These are phyloP conservation scores for Vickermania ingenoplastis DNA, from an alignment of 208 protist species.

Conservation along the genomic window DNA sequence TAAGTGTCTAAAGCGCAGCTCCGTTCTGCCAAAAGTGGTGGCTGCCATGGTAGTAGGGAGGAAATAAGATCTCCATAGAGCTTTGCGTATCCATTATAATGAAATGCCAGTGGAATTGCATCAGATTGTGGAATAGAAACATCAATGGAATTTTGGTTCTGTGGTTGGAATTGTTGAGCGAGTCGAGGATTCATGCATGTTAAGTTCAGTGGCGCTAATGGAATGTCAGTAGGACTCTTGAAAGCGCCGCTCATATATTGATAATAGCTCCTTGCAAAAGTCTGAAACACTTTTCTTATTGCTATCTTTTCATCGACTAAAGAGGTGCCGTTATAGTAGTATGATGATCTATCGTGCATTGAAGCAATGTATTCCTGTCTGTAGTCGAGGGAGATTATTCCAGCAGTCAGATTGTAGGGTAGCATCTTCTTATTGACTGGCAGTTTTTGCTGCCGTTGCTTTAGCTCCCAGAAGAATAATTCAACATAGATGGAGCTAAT, in stretches of 20 bases:
- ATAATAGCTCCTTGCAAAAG: not conserved
- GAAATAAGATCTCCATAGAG: not conserved
- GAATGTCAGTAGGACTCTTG: not conserved
- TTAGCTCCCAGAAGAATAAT: not conserved
- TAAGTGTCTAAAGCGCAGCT: not conserved
- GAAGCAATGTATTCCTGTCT: not conserved
- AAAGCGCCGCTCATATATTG: not conserved
- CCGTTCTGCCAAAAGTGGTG: not conserved
- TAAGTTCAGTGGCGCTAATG: not conserved
- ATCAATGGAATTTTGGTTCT: not conserved
- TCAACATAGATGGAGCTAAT: not conserved
- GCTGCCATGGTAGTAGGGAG: not conserved
- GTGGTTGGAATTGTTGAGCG: not conserved
- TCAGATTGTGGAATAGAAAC: not conserved
- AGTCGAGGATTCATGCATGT: not conserved
- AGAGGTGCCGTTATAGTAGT: not conserved
- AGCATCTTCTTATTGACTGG: not conserved
- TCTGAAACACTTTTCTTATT: not conserved
- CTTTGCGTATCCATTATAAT: conserved; percentile 1
- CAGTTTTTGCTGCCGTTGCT: not conserved
- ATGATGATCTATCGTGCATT: not conserved
- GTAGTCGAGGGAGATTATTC: not conserved
- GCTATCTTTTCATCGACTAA: not conserved
- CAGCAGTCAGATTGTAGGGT: not conserved
- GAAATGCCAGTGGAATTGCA: not conserved